These are phyloP conservation scores for Flueggea neowawraea DNA, from an alignment of 441 rosid genomes.

Conservation along the genomic window DNA sequence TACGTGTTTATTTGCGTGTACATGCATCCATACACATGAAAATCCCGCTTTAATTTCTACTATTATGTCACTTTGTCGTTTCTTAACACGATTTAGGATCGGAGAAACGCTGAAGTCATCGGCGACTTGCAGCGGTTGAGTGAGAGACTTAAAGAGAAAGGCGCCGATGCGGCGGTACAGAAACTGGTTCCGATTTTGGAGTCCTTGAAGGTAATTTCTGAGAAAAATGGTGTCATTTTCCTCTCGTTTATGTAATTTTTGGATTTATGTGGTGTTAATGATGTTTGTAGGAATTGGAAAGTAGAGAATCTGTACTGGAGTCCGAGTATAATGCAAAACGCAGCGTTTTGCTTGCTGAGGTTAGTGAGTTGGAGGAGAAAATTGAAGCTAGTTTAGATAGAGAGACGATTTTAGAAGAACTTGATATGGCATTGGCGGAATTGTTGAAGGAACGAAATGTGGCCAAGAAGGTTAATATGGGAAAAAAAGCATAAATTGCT, in stretches of 20 bases:
- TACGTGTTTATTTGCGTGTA: too few relatives aligned
- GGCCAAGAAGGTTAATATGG: conserved; percentile 52
- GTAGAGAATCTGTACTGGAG: conserved; percentile 41
- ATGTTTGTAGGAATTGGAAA: conserved; percentile 39
- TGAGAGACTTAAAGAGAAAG: conserved; percentile 34
- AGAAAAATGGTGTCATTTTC: background rate
- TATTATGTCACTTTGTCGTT: too few relatives aligned
- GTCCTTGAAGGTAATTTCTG: conserved; percentile 41
- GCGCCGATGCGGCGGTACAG: conserved; percentile 31
- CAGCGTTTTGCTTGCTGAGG: conserved; percentile 43
- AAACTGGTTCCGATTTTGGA: conserved; percentile 41
- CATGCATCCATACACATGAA: too few relatives aligned
- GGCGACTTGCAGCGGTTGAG: conserved; percentile 35
- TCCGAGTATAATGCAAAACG: conserved; percentile 30
- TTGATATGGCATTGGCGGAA: conserved; percentile 33
- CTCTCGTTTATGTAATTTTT: background rate
- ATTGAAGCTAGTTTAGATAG: conserved; percentile 18
- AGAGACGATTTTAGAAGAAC: conserved; percentile 22
- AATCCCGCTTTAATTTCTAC: too few relatives aligned
- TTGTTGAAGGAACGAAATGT: conserved; percentile 44
- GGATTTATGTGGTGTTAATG: background rate
- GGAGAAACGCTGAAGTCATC: conserved; percentile 29
- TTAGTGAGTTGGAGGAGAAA: conserved; percentile 45
- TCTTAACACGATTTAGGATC: conserved; percentile 20
- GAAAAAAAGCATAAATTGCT: too few relatives aligned